phyloP scores from a whole-genome alignment of 805 yeast genomes.

The Nakazawaea ambrosiae region DNA sequence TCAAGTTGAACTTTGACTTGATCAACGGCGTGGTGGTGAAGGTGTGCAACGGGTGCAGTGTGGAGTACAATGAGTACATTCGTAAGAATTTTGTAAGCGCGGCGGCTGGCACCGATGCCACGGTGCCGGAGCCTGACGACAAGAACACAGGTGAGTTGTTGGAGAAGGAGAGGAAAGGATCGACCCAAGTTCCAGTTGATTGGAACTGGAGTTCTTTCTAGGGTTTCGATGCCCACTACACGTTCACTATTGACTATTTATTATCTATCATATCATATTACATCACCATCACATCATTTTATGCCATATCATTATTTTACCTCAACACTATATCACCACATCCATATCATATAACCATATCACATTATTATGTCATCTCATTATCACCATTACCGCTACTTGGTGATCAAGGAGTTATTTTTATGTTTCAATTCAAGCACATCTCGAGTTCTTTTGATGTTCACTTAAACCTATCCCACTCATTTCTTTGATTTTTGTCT shows the following conservation, averaged over 20 bases:
- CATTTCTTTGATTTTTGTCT: no score
- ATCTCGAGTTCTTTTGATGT: no score
- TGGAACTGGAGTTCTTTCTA: constrained; percentile 51
- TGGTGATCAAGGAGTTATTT: no score
- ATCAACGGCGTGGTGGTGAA: constrained; percentile 19
- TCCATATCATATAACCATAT: no score
- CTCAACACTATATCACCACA: background rate
- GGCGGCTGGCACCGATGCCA: constrained; percentile 17
- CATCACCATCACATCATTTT: no score
- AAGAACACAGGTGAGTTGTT: constrained; percentile 10
- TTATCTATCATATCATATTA: no score
- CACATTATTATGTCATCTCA: no score
- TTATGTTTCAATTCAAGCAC: no score
- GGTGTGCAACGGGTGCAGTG: constrained; percentile 24
- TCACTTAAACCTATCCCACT: no score
- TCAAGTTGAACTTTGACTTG: constrained; percentile 28
- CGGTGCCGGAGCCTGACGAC: constrained; percentile 5
- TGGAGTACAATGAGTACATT: constrained; percentile 26
- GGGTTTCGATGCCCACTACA: constrained; percentile 1
- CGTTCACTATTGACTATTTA: no score
- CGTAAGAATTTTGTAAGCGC: constrained; percentile 14
- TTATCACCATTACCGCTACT: no score
- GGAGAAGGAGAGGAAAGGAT: constrained; percentile 13
- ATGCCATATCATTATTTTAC: no score
- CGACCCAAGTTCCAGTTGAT: constrained; percentile 28